phyloP scores from a whole-genome alignment of 805 yeast species.

The Kluyveromyces starmeri region DNA sequence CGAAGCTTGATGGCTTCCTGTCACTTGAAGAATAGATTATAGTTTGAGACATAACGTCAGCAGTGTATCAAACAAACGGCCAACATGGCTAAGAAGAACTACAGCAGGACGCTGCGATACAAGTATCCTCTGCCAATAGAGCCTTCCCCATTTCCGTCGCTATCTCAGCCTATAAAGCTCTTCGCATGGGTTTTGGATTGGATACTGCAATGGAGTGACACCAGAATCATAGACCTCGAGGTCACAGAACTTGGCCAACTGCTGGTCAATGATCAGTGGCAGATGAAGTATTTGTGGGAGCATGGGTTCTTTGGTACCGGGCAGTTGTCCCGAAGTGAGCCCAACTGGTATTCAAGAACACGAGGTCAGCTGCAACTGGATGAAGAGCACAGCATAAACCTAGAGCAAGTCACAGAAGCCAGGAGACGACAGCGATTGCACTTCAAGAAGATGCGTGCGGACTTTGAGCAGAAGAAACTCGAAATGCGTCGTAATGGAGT shows the following conservation, averaged over 20 bases:
- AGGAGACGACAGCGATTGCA: slow-evolving; percentile 64
- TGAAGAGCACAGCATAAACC: slow-evolving; percentile 24
- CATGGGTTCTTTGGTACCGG: slow-evolving; percentile 95
- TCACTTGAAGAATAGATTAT: too few species aligned
- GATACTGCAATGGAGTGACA: slow-evolving; percentile 5
- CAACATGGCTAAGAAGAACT: background rate
- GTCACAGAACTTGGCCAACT: slow-evolving; percentile 4
- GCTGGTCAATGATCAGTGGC: slow-evolving; percentile 26
- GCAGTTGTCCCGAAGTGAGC: slow-evolving; percentile 78
- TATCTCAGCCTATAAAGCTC: slow-evolving; percentile 66
- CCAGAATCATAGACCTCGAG: slow-evolving; percentile 10
- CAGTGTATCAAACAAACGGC: too few species aligned
- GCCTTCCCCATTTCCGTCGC: slow-evolving; percentile 41
- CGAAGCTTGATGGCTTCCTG: too few species aligned
- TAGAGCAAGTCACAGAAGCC: slow-evolving; percentile 69
- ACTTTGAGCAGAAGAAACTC: slow-evolving; percentile 43
- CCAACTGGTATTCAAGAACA: slow-evolving; percentile 77
- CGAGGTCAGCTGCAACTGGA: slow-evolving; percentile 40
- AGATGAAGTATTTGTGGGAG: slow-evolving; percentile 60
- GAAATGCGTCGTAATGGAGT: slow-evolving; percentile 33
- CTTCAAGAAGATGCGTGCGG: slow-evolving; percentile 62
- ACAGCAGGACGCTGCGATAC: slow-evolving; percentile 25
- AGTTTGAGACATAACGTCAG: too few species aligned
- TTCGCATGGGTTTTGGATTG: slow-evolving; percentile 30
- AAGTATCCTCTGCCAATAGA: slow-evolving; percentile 52